Base-by-base conservation (phyloP, 805 yeast species). In the Jamesozyma lodderae region DNA sequence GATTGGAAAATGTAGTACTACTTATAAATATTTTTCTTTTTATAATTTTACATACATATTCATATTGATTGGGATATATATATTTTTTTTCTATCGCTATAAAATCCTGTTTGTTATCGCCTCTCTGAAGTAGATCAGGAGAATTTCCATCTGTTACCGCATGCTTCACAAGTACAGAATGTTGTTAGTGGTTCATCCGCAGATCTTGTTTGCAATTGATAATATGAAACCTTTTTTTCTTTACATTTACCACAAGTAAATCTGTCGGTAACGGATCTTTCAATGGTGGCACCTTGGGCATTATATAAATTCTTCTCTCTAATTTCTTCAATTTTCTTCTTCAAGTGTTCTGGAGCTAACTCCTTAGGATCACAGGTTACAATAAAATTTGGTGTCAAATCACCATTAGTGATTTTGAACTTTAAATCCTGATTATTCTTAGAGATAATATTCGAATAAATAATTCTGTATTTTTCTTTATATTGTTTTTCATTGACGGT, bases 121-220 rank as follows among this genome's bases (percentile, higher is more conserved):
- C 16, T 9, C 24, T 23, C 29, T 13, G 18, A 3, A 9, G 8
- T 20, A 17, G 18, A 10, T 49, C 60, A 88, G 23, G 94, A 83
- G 59, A 92, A 92, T 64, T 92, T 92, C 98, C 98, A 92, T 62
- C 97, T 76, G 57, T 92, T 86, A 45, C 97, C 97, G 68, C 98
- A 92, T 48, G 77, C 85, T 55, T 88, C 96, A 68, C 98, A 92
- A 3, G 96, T 88, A 68, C 98, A 92, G 60, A 92, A 92, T 1
- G 98, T 92, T 6, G 98, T 92, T 54, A 92, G 73, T 42, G 98
- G 98, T 64, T 92, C 98, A 75, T 92, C 98, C 15, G 98, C 98
- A 41, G 95, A 84, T 64, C 98, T 73, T 24, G 98, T 92, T 69
- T 92, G 98, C 81, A 92, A 74, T 67, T 92, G 98, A 63, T 88